phyloP scores from a whole-genome alignment of 495 filamentous ascomycete species.

The Aspergillus egyptiacus region DNA sequence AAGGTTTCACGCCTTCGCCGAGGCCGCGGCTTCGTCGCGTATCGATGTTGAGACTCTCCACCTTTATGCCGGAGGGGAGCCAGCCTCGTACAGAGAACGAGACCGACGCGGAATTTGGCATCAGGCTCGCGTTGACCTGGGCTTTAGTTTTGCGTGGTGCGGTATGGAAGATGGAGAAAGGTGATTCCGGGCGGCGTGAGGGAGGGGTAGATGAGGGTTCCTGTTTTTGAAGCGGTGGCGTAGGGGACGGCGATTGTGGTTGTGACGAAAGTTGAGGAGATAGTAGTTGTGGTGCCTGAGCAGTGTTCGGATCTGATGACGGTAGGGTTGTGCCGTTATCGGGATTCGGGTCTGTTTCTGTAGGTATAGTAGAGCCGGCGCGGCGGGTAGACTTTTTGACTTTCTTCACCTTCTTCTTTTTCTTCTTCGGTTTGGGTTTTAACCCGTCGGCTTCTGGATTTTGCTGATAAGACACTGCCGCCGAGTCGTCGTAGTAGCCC shows the following conservation, averaged over 20 bases:
- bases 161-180: conserved; percentile 28
- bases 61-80: conserved; percentile 88
- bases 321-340: conserved; percentile 9
- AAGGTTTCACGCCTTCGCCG: conserved; percentile 84
- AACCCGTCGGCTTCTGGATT: conserved; percentile 17
- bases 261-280: conserved; percentile 24
- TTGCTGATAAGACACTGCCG: conserved; percentile 36
- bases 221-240: neutral
- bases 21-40: conserved; percentile 78
- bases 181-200: conserved; percentile 10
- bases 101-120: conserved; percentile 83
- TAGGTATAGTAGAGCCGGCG: neutral
- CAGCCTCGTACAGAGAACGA: conserved; percentile 92
- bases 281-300: conserved; percentile 14
- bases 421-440: conserved; percentile 37
- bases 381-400: conserved; percentile 33
- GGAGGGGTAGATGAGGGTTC: conserved; percentile 7
- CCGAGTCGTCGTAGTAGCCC: conserved; percentile 53
- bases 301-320: conserved; percentile 22
- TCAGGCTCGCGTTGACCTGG: conserved; percentile 71
- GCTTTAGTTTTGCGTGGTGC: conserved; percentile 41
- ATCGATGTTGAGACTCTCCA: conserved; percentile 83
- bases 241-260: conserved; percentile 21
- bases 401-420: conserved; percentile 35
- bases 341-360: conserved; percentile 10